Evolutionary conservation across 1,284 basidiomycete genomes (phyloP).

Genomic region (Coniferiporia sulphurascens): DNA sequence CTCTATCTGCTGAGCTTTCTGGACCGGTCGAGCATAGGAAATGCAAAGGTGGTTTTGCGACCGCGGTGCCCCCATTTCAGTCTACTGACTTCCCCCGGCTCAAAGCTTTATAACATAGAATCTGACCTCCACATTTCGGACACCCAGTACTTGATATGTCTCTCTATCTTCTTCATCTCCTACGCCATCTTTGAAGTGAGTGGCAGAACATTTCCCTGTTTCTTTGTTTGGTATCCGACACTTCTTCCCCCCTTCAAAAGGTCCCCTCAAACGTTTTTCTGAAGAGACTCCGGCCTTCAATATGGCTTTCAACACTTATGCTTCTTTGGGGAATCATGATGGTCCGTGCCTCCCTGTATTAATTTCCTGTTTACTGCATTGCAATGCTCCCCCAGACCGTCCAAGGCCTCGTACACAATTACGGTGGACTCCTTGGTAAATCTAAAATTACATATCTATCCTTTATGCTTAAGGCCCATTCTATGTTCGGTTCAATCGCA

Average conservation of each 20-base stretch:
- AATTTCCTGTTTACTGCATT: slow-evolving; percentile 2
- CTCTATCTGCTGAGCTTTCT: slow-evolving; percentile 72
- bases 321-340: slow-evolving; percentile 69
- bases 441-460: neutral
- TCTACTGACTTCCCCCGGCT: neutral
- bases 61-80: neutral
- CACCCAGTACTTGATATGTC: slow-evolving; percentile 56
- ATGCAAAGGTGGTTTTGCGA: slow-evolving; percentile 52
- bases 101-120: slow-evolving; percentile 53
- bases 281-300: slow-evolving; percentile 63
- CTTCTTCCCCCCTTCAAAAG: slow-evolving; percentile 23
- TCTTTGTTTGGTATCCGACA: slow-evolving; percentile 15
- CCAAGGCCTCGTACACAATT: slow-evolving; percentile 65
- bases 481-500: neutral
- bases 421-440: slow-evolving; percentile 55
- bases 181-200: slow-evolving; percentile 58
- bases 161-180: slow-evolving; percentile 64
- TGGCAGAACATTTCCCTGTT: neutral
- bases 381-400: slow-evolving; percentile 40
- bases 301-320: slow-evolving; percentile 64
- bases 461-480: neutral
- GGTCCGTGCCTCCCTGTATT: slow-evolving; percentile 33
- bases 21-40: slow-evolving; percentile 79
- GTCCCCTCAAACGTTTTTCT: slow-evolving; percentile 68
- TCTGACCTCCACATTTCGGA: slow-evolving; percentile 51